Conservation (phyloP, 306 rosid genomes). For the Rosa lucieae region DNA sequence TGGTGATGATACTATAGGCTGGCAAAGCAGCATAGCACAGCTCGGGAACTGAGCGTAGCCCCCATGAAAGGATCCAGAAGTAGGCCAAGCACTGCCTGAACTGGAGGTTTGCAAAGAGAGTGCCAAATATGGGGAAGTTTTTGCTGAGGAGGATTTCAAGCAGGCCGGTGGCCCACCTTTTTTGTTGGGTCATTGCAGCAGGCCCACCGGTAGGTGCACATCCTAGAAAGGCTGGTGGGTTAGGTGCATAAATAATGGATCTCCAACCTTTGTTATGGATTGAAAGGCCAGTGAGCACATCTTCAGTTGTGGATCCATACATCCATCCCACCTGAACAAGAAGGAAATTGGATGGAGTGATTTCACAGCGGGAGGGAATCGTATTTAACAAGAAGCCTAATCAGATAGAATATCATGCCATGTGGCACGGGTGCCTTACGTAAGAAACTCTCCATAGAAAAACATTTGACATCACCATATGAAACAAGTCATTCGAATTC, state of each 20-base stretch:
- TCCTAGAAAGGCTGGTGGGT: constrained; percentile 56
- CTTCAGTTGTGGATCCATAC: constrained; percentile 51
- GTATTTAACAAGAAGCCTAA: background rate
- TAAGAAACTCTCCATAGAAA: too few species aligned
- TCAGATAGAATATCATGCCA: too few species aligned
- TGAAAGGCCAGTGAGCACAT: constrained; percentile 45
- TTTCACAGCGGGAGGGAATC: background rate
- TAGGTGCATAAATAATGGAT: constrained; percentile 32
- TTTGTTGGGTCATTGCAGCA: constrained; percentile 46
- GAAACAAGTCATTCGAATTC: background rate
- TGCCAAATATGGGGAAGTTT: constrained; percentile 43
- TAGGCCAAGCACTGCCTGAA: constrained; percentile 47
- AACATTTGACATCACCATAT: background rate
- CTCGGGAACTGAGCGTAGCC: constrained; percentile 35
- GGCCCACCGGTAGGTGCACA: constrained; percentile 55
- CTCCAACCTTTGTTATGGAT: constrained; percentile 69
- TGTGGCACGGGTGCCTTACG: too few species aligned
- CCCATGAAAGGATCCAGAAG: constrained; percentile 41
- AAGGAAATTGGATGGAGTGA: background rate
- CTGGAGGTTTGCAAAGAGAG: constrained; percentile 42
- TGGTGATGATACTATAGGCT: constrained; percentile 50
- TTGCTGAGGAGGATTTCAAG: constrained; percentile 51
- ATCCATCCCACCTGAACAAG: constrained; percentile 37
- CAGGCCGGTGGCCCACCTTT: constrained; percentile 65
- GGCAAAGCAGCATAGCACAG: constrained; percentile 46